A percentile compares a stretch with the other conserved stretches of the same genome.
Conservation (phyloP, 495 filamentous ascomycete genomes). For the Trichoderma reesei region DNA sequence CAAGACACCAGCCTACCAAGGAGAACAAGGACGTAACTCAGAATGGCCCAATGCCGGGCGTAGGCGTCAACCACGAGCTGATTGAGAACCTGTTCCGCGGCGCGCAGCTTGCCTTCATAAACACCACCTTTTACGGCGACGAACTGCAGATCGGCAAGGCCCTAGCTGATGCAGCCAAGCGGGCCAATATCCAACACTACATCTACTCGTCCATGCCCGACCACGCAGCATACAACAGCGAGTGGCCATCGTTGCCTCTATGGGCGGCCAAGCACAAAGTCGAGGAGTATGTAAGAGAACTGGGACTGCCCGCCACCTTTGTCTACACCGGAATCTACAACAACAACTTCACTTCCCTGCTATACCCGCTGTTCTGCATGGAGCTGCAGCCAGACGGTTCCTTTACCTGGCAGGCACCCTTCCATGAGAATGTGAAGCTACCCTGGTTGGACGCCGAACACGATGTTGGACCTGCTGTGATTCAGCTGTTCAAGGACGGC, state of each 20-base stretch:
- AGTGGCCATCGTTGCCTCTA: conserved; percentile 73
- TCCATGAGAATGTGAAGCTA: conserved; percentile 74
- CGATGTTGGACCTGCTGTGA: conserved; percentile 85
- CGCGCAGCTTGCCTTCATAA: conserved; percentile 87
- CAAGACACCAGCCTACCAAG: conserved; percentile 36
- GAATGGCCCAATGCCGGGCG: conserved; percentile 34
- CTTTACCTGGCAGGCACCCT: conserved; percentile 91
- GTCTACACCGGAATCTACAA: conserved; percentile 97
- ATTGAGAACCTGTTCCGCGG: conserved; percentile 72
- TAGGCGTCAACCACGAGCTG: conserved; percentile 47
- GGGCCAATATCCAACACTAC: conserved; percentile 76
- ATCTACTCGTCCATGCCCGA: conserved; percentile 97
- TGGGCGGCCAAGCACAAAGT: conserved; percentile 89
- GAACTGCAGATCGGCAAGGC: conserved; percentile 80
- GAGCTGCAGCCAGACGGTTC: conserved; percentile 71
- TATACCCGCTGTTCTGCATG: conserved; percentile 91
- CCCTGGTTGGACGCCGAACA: conserved; percentile 99
- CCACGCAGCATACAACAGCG: conserved; percentile 57
- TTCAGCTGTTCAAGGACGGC: conserved; percentile 95
- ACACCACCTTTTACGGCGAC: conserved; percentile 96
- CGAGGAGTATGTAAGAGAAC: conserved; percentile 79
- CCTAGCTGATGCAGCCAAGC: conserved; percentile 82
- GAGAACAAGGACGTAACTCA: conserved; percentile 33
- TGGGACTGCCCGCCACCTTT: conserved; percentile 79
- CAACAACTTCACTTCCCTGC: conserved; percentile 94